These are phyloP conservation scores for Apiotrichum gamsii DNA, from an alignment of 1,284 basidiomycete genomes.

Conservation along the genomic window DNA sequence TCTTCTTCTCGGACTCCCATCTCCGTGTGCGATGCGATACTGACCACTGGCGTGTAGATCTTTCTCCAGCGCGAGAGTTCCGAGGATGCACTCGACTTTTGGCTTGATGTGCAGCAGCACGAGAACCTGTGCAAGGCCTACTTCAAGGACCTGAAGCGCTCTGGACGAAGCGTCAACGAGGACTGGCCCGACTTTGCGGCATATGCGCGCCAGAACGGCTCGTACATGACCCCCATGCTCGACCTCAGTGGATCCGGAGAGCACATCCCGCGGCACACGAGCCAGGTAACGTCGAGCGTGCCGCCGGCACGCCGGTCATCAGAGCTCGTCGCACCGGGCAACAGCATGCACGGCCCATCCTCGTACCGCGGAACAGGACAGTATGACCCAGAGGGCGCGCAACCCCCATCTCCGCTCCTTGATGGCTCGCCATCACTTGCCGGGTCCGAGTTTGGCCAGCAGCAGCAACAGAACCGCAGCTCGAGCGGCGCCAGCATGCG, in stretches of 20 bases:
- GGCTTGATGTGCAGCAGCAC: constrained; percentile 98
- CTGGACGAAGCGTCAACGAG: constrained; percentile 80
- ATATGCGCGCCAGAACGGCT: constrained; percentile 57
- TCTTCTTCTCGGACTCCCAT: no score
- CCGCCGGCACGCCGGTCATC: constrained; percentile 11
- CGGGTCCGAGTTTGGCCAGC: background rate
- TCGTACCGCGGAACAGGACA: constrained; percentile 63
- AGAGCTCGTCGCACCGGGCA: constrained; percentile 1
- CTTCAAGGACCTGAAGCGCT: constrained; percentile 94
- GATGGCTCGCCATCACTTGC: no score
- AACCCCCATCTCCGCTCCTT: background rate
- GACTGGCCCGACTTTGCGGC: constrained; percentile 98
- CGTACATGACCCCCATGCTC: constrained; percentile 66
- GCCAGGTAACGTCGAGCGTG: background rate
- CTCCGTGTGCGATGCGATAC: no score
- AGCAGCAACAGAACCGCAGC: background rate
- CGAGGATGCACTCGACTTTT: constrained; percentile 95
- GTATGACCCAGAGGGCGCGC: constrained; percentile 42
- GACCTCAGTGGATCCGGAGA: constrained; percentile 12
- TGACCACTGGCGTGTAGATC: no score
- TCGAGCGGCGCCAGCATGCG: constrained; percentile 6
- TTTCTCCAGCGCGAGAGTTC: constrained; percentile 89
- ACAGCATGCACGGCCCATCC: background rate
- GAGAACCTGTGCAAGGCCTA: constrained; percentile 97
- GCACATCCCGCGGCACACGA: background rate